Conservation (phyloP, 345 rosid species). For the Populus deltoides region DNA sequence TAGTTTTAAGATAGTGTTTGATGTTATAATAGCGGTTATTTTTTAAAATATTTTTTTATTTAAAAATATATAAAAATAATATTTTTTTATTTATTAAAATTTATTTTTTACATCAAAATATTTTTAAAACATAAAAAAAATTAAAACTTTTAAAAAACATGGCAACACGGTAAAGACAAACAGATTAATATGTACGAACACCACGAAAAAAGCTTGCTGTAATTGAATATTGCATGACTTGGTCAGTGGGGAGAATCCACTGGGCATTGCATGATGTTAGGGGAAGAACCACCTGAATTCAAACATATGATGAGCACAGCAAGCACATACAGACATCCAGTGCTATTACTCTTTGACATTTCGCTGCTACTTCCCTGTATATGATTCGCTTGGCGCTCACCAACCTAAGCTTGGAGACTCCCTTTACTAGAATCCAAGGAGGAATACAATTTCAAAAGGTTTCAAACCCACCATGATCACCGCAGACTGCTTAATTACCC, state of each 20-base stretch:
- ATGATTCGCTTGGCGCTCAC: not conserved
- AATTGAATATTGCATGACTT: too few relatives aligned
- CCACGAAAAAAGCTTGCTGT: too few relatives aligned
- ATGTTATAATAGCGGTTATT: accelerated
- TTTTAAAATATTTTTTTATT: too few relatives aligned
- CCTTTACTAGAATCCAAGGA: not conserved
- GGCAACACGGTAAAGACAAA: too few relatives aligned
- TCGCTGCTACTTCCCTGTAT: not conserved
- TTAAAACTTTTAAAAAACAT: too few relatives aligned
- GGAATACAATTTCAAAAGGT: not conserved
- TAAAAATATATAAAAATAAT: too few relatives aligned
- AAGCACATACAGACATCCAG: not conserved
- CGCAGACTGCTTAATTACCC: not conserved
- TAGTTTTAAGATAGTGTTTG: too few relatives aligned
- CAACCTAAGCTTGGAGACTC: not conserved
- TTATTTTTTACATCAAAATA: too few relatives aligned
- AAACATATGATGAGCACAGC: not conserved
- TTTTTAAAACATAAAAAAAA: too few relatives aligned
- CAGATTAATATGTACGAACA: too few relatives aligned
- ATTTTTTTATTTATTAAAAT: too few relatives aligned
- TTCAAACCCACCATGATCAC: not conserved
- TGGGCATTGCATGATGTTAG: not conserved
- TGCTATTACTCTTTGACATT: not conserved
- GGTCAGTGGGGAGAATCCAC: too few relatives aligned
- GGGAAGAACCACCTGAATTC: not conserved